Conservation (phyloP, 352 stramenopile genomes). For the Pythium apleroticum region DNA sequence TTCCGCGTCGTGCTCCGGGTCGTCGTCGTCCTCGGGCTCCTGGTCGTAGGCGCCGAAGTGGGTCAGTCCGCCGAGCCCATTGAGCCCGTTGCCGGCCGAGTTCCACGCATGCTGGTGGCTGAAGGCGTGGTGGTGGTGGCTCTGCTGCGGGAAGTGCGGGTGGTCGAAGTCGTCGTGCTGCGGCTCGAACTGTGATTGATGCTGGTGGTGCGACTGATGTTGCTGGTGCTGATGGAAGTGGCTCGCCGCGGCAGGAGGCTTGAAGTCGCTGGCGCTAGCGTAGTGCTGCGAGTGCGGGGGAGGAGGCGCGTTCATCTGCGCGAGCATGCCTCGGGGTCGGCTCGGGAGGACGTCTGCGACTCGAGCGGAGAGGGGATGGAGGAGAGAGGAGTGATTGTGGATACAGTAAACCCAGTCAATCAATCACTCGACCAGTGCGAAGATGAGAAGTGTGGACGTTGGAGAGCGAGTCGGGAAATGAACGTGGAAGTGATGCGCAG, state of each 20-base stretch:
- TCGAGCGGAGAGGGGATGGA: not conserved
- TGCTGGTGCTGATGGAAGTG: slow-evolving; percentile 4
- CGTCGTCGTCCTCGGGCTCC: not conserved
- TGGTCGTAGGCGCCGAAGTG: slow-evolving; percentile 11
- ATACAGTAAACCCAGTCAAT: slow-evolving; percentile 9
- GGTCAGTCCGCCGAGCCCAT: not conserved
- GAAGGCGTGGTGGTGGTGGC: slow-evolving; percentile 6
- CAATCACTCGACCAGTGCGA: not conserved
- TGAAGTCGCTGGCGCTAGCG: slow-evolving; percentile 9
- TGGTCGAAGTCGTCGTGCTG: slow-evolving; percentile 12
- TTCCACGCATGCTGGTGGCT: not conserved
- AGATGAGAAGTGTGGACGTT: not conserved
- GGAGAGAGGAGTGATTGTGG: not conserved
- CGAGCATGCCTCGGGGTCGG: slow-evolving; percentile 12
- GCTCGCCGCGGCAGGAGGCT: not conserved
- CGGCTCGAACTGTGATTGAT: not conserved
- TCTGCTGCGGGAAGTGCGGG: slow-evolving; percentile 1
- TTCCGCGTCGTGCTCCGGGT: slow-evolving; percentile 6
- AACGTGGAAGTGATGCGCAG: not conserved
- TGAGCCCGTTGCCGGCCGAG: not conserved
- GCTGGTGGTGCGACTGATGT: not conserved
- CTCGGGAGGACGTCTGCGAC: not conserved
- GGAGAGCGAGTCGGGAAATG: slow-evolving; percentile 1
- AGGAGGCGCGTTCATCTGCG: slow-evolving; percentile 18
- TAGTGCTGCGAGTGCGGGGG: slow-evolving; percentile 1